These are phyloP conservation scores for Eimeria sp. DNA, from an alignment of 169 alveolate species.

Conservation along the genomic window DNA sequence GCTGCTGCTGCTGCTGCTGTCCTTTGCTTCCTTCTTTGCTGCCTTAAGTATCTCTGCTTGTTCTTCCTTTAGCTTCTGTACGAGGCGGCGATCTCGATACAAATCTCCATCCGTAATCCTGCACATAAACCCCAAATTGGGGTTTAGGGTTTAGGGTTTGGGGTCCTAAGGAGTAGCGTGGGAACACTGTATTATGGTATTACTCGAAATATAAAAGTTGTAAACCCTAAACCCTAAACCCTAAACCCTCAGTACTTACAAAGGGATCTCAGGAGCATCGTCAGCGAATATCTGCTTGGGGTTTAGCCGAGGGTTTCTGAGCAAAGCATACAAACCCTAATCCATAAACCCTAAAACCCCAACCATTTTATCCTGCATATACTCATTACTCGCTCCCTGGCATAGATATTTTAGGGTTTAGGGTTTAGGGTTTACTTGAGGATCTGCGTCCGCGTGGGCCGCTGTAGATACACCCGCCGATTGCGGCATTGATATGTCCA, in stretches of 20 bases:
- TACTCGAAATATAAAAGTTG: too few relatives aligned
- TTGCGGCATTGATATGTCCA: conserved; percentile 80
- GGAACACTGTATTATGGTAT: not conserved
- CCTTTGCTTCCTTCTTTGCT: not conserved
- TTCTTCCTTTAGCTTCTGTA: conserved; percentile 16
- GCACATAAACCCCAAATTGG: not conserved
- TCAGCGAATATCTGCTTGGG: conserved; percentile 23
- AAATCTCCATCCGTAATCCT: conserved; percentile 77
- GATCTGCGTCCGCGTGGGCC: conserved; percentile 76
- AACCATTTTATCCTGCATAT: not conserved
- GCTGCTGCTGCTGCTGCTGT: not conserved
- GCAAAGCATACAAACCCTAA: not conserved
- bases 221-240: conserved; percentile 25
- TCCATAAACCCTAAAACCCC: conserved; percentile 16
- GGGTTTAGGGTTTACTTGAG: conserved; percentile 49
- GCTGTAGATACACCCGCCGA: conserved; percentile 65
- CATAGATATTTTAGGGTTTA: not conserved
- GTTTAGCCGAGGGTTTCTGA: conserved; percentile 35
- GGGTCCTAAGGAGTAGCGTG: not conserved
- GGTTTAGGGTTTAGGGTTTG: conserved; percentile 26
- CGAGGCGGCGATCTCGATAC: conserved; percentile 59
- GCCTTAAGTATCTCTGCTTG: not conserved
- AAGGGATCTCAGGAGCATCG: conserved; percentile 31
- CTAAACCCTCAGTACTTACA: conserved; percentile 31
- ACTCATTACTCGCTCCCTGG: not conserved